Base-by-base conservation (phyloP, 441 rosid species). In the Bocquillonia castaneifolia region DNA sequence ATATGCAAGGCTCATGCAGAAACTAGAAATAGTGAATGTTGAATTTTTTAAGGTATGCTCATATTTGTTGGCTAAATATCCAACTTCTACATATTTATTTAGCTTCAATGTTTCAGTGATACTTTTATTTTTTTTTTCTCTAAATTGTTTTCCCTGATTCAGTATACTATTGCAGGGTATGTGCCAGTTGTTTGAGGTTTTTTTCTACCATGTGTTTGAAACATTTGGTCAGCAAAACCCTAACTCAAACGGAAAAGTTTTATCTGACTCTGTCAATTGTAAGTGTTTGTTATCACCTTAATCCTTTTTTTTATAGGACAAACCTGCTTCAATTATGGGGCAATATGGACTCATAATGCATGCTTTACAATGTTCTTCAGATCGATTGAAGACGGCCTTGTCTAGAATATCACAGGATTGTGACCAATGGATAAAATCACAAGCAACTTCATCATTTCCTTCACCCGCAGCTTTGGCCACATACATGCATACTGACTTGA, bases 1-100 rank as follows among this genome's bases (percentile, higher is more conserved):
- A 86, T 90, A 90, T 66, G 97, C 96, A 57, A 88, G 97, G 83
- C 89, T 95, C 61, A 90, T 95, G 97, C 99, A 89, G 90, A 95
- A 90, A 85, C 87, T 92, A 77, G 97, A 89, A 79, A 79, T 90
- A 75, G 90, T 88, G 54, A 95, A 95, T 76, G 88, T 90, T 71
- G 99, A 90, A 67, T 85, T 95, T 79, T 92, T 92, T 52, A 90
- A 92, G 98, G 99, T 89, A 74, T 72, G 75, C 51, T 67, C 28
- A 66, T 61, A 36, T 61, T 67, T 64, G 14, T 40, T 42, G 64
- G 45, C 39, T 60, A 31, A 40, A 39, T 54, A 53, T 63, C 51
- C 64, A 37, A 44, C 25, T 69, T 67, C 34, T 34, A 39, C 57
- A 68, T 70, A 26, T 40, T 42, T 69, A 17, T 61, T 40, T 63